Evolutionary conservation across 306 rosid species (phyloP).

Genomic region (Dicorynia guianensis): DNA sequence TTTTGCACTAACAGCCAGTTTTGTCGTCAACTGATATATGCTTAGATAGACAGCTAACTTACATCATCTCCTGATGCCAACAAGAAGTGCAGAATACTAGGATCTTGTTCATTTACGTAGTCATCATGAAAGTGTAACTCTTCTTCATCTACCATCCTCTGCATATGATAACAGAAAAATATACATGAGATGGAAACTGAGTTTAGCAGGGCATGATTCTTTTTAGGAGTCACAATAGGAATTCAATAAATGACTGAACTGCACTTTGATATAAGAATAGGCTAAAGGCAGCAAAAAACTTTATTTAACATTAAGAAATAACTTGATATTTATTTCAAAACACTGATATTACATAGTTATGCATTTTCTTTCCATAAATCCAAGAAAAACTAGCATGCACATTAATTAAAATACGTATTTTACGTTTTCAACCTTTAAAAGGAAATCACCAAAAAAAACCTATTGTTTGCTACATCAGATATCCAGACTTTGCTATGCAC

Average conservation of each 20-base stretch:
- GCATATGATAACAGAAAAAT: conserved; percentile 46
- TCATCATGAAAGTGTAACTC: conserved; percentile 96
- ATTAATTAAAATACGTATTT: conserved; percentile 9
- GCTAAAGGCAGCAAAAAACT: conserved; percentile 17
- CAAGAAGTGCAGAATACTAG: conserved; percentile 94
- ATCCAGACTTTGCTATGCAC: conserved; percentile 9
- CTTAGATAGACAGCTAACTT: conserved; percentile 41
- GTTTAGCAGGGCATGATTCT: conserved; percentile 32
- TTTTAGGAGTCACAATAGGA: conserved; percentile 7
- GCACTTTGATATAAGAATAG: conserved; percentile 16
- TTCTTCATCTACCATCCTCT: conserved; percentile 98
- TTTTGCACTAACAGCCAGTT: conserved; percentile 24
- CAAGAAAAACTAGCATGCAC: background rate
- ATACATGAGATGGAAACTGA: conserved; percentile 20
- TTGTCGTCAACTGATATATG: conserved; percentile 27
- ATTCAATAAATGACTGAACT: conserved; percentile 25
- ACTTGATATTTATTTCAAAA: conserved; percentile 6
- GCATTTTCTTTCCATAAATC: no score
- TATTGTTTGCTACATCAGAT: conserved; percentile 28
- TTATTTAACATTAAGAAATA: background rate
- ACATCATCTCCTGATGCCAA: conserved; percentile 99
- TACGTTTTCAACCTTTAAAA: background rate
- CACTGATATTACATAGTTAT: no score
- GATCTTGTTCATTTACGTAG: conserved; percentile 95
- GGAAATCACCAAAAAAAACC: conserved; percentile 16